Percentiles rank a stretch among this genome's conserved stretches.
These are phyloP conservation scores for Fusarium mexicanum DNA, from an alignment of 2,329 filamentous ascomycete genomes.

Conservation along the genomic window DNA sequence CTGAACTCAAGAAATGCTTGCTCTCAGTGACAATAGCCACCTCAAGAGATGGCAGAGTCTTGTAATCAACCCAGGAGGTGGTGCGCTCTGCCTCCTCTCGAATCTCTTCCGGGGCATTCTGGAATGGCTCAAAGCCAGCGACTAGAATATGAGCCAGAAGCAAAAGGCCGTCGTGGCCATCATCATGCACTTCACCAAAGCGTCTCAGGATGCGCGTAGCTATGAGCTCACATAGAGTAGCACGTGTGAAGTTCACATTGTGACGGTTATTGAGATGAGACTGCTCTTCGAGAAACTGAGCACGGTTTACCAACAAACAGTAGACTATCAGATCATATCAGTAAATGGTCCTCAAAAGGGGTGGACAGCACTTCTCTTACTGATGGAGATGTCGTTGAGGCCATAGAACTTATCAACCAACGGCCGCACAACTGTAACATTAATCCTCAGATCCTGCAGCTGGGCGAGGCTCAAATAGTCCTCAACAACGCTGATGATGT, in stretches of 20 bases:
- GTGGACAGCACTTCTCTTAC: conserved; percentile 52
- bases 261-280: conserved; percentile 79
- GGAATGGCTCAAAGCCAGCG: conserved; percentile 85
- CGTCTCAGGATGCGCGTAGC: conserved; percentile 80
- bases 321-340: conserved; percentile 65
- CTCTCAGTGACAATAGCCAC: conserved; percentile 85
- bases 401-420: conserved; percentile 86
- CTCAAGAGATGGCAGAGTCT: conserved; percentile 80
- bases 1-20: conserved; percentile 79
- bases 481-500: conserved; percentile 71
- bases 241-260: conserved; percentile 82
- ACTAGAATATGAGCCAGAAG: conserved; percentile 82
- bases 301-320: conserved; percentile 83
- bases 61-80: conserved; percentile 58
- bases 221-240: conserved; percentile 81
- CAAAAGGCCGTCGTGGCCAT: conserved; percentile 75
- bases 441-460: conserved; percentile 82
- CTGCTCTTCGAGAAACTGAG: conserved; percentile 82
- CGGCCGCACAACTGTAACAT: conserved; percentile 80
- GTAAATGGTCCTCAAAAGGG: not conserved
- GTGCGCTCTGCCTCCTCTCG: conserved; percentile 64
- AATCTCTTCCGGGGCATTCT: conserved; percentile 78
- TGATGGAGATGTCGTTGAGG: conserved; percentile 80
- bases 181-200: conserved; percentile 80
- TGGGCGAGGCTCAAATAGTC: conserved; percentile 76